Evolutionary conservation across 441 rosid species (phyloP), one percentile per base, ranked within the genome.

Genomic region (Isatis lusitanica): DNA sequence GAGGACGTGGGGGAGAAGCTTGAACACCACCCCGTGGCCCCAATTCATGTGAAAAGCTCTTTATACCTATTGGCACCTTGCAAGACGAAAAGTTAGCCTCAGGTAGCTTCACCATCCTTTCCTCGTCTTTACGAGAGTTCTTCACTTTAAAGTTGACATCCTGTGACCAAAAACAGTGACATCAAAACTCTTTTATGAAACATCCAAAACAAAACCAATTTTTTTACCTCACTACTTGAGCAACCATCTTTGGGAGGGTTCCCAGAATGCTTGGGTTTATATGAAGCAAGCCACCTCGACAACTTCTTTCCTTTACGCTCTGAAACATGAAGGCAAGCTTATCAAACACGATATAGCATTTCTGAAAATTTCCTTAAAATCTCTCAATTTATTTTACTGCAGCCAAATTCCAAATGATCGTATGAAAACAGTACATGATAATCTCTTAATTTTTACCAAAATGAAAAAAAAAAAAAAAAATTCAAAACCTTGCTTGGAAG

Each of bases 41-140:
- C 53, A 91, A 76, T 59, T 91, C 97, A 82, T 91, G 94, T 21
- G 97, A 91, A 75, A 82, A 89, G 70, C 94, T 91, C 81, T 91
- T 91, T 40, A 89, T 47, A 73, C 83, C 84, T 78, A 83, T 86
- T 69, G 88, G 39, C 33, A 71, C 74, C 78, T 85, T 87, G 70
- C 73, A 65, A 74, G 65, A 33, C 58, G 77, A 36, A 65, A 67
- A 68, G 61, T 50, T 71, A 78, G 71, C 77, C 8, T 68, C 78
- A 73, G 82, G 63, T 7, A 79, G 68, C 66, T 79, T 81, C 17
- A 64, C 73, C 77, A 64, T 83, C 67, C 42, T 62, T 47, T 68
- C 68, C 42, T 82, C 89, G 15, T 66, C 81, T 66, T 75, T 77
- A 39, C 76, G 76, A 52, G 51, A 67, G 53, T 61, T 70, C 77